Base-by-base conservation (phyloP, 305 asterid genomes). In the Plantago coronopus region DNA sequence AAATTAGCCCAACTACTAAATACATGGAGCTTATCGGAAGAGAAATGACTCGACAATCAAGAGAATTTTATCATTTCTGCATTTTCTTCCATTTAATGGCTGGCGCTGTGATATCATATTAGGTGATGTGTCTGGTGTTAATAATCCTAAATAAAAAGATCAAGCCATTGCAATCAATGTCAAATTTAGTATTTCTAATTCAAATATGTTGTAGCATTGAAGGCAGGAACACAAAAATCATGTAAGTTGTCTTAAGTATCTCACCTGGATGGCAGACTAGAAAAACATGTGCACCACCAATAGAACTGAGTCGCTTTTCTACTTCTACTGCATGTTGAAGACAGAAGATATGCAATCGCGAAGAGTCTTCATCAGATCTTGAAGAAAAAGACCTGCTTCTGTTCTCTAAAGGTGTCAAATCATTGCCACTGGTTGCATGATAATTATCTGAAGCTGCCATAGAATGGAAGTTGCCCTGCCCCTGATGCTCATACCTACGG, bases 231-330 rank as follows among this genome's bases (percentile, higher is more conserved):
- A n/a, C n/a, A n/a, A n/a, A n/a, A n/a, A n/a, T n/a, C n/a, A n/a
- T n/a, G n/a, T n/a, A n/a, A n/a, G n/a, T n/a, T n/a, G n/a, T n/a
- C n/a, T n/a, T n/a, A 6, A 53, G 59, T 65, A 71, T 59, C 82
- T 74, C 69, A 90, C 99, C 99, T 75, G 97, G 96, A 75, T 94
- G 97, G 77, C 97, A 94, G 68, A 85, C 83, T 27, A 94, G 95
- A 57, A 81, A 75, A 75, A 94, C 75, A 42, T 69, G 83, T 45
- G 83, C 89, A 18, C 99, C 99, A 54, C 99, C 99, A 68, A 94
- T 54, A 56, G 65, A 55, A 51, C 79, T 82, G 75, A 94, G 96
- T 71, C 66, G 75, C 61, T 84, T 79, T 56, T 87, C 82, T 58
- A 90, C 96, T 81, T 87, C 89, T 49, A 83, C 70, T 56, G 97